Evolutionary conservation across 805 yeast species (phyloP).

Genomic region (Ogataea pini): DNA sequence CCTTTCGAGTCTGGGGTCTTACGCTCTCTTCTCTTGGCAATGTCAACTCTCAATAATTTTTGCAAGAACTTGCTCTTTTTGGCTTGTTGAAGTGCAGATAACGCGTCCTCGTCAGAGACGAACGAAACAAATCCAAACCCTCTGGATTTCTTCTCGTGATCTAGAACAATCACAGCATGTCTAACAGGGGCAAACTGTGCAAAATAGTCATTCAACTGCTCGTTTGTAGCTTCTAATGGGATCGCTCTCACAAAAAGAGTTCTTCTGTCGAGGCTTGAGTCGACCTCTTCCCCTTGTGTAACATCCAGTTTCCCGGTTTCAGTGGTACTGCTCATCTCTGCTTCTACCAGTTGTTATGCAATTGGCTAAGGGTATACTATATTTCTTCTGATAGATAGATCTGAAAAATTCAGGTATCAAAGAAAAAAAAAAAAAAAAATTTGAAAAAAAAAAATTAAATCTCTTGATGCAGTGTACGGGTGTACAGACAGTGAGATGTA

Average conservation of each 20-base stretch:
- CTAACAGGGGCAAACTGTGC: conserved; percentile 92
- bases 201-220: conserved; percentile 78
- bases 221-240: conserved; percentile 79
- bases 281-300: conserved; percentile 10
- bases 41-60: conserved; percentile 70
- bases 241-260: conserved; percentile 85
- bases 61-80: conserved; percentile 67
- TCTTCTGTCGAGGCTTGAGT: conserved; percentile 47
- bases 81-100: conserved; percentile 67
- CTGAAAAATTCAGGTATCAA: conserved; percentile 1
- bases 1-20: conserved; percentile 29
- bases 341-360: not conserved
- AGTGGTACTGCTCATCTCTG: conserved; percentile 1
- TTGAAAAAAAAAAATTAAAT: not conserved
- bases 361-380: not conserved
- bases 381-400: conserved; percentile 1
- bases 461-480: conserved; percentile 5
- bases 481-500: not conserved
- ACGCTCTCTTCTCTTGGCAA: conserved; percentile 92
- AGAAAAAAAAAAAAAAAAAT: conserved; percentile 6
- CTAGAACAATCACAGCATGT: conserved; percentile 90
- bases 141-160: conserved; percentile 71
- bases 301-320: conserved; percentile 1
- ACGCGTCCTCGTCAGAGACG: conserved; percentile 79
- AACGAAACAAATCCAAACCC: conserved; percentile 97